phyloP scores from a whole-genome alignment of 441 rosid genomes.

The Metrosideros polymorpha region DNA sequence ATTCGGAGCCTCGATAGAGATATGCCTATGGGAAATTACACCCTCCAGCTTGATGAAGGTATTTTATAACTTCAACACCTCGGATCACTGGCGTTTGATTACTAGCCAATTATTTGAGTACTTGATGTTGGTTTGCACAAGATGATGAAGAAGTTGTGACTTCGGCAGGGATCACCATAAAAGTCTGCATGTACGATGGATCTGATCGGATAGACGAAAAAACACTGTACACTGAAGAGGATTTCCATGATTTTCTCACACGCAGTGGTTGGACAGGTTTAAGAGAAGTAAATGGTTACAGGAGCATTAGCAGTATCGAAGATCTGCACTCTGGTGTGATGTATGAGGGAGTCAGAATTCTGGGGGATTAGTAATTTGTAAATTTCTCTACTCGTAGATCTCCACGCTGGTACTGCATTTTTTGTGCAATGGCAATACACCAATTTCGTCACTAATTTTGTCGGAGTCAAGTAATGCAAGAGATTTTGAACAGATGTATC shows the following conservation, averaged over 20 bases:
- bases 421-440: neutral
- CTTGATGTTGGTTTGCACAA: neutral
- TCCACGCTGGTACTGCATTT: neutral
- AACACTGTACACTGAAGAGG: constrained; percentile 55
- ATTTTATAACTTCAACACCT: neutral
- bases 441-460: neutral
- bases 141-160: neutral
- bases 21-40: constrained; percentile 89
- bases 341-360: neutral
- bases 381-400: neutral
- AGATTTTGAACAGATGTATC: neutral
- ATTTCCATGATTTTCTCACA: neutral
- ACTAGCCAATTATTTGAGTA: neutral
- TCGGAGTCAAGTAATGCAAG: neutral
- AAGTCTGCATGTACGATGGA: constrained; percentile 71
- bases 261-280: neutral
- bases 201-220: constrained; percentile 81
- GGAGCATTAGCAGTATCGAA: neutral
- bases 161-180: constrained; percentile 61
- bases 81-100: neutral
- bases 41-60: constrained; percentile 87
- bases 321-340: neutral
- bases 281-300: neutral
- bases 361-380: neutral
- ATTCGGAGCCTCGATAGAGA: constrained; percentile 78